Evolutionary conservation across 225 moss, liverwort and hornwort genomes (phyloP), one percentile per base, ranked within the genome.

Genomic region (Straminergon stramineum): DNA sequence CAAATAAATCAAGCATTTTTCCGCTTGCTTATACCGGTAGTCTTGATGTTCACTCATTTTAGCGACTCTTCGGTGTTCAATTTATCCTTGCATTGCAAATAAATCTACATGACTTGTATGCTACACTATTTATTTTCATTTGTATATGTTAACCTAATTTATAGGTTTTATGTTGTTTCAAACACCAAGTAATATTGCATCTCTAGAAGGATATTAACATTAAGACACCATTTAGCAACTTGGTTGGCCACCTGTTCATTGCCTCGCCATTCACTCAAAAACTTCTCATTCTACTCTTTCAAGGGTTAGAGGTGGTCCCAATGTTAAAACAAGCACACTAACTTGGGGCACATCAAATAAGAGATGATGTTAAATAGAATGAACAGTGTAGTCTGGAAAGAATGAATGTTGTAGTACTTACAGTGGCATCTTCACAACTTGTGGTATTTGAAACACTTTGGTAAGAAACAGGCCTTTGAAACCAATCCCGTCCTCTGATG

Each of bases 401-500:
- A 39, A 86, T 30, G 55, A 79, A 55, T 30, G 8, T 53, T 77
- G 26, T 17, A 26, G 7, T 63, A 85, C 92, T 93, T 79, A 94
- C 93, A 87, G 79, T 66, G 35, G 91, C 61, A 82, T 75, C 84
- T 92, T 43, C 87, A 83, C 63, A 85, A 66, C 34, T 87, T 35
- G 63, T 34, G 39, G 61, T 80, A 27, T 84, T 79, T 82, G 83
- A 37, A 68, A 31, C 69, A 66, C 77, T 91, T 86, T 88, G 90
- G 60, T 53, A 65, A 88, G 80, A 84, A 69, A 71, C 14, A 52
- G 87, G 86, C 74, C 83, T 90, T n/a, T 87, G 91, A 52, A 93
- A 87, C 82, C 83, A 87, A 87, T 86, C 91, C 65, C 87, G 89
- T 79, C 87, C 84, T 85, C 71, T 83, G 10, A 89, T 89, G 62